Conservation (phyloP, 2,329 filamentous ascomycete species). For the Akanthomyces lecanii region DNA sequence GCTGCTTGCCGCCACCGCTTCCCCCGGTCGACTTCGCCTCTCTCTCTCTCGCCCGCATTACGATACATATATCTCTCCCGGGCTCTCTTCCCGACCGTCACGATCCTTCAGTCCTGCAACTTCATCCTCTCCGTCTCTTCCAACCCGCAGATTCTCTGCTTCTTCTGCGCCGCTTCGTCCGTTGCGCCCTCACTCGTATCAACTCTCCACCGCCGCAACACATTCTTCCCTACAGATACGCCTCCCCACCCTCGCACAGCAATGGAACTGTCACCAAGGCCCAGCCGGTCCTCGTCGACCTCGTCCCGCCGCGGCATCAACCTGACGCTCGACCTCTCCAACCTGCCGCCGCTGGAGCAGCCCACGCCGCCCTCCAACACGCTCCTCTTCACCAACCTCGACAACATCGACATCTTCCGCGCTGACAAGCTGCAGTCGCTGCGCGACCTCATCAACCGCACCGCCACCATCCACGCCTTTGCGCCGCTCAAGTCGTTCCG, state of each 20-base stretch:
- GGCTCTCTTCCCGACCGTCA: background rate
- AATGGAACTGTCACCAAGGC: slow-evolving; percentile 36
- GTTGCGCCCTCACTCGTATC: background rate
- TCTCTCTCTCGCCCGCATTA: background rate
- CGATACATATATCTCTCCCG: slow-evolving; percentile 13
- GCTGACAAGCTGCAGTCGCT: slow-evolving; percentile 70
- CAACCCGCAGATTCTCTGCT: background rate
- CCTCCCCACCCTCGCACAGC: background rate
- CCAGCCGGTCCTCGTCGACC: slow-evolving; percentile 42
- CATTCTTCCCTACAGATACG: background rate
- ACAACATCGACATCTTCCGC: slow-evolving; percentile 68
- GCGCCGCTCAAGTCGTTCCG: slow-evolving; percentile 78
- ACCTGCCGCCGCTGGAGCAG: slow-evolving; percentile 62
- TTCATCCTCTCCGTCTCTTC: background rate
- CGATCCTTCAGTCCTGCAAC: background rate
- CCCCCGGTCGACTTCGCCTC: slow-evolving; percentile 12
- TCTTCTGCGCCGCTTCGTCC: background rate
- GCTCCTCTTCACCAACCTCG: slow-evolving; percentile 76
- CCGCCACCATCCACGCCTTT: slow-evolving; percentile 73
- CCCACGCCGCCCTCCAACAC: slow-evolving; percentile 80
- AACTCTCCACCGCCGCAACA: background rate
- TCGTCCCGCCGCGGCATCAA: slow-evolving; percentile 41
- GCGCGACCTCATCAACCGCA: slow-evolving; percentile 63
- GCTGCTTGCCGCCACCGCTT: background rate
- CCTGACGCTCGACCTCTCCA: slow-evolving; percentile 70